Base-by-base conservation (phyloP, 1,284 basidiomycete genomes). In the Ceratobasidium sp. region DNA sequence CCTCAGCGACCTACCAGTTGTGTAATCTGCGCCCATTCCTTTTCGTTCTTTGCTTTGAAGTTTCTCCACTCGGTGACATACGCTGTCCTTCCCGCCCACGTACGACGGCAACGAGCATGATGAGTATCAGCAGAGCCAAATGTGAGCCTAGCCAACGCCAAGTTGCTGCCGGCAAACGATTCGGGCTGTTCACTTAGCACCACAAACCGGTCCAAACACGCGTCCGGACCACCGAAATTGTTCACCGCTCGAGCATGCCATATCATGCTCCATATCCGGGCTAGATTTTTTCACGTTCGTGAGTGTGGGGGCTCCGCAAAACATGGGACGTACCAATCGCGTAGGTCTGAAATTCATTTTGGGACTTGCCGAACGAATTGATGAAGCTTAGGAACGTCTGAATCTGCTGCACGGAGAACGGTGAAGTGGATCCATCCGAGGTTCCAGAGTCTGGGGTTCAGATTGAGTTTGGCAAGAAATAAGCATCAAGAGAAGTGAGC, bases 181-280 rank as follows among this genome's bases (percentile, higher is more conserved):
- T 51, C 49, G 27, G 66, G 65, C 9, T 69, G 39, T 5, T 54
- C 53, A 3, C 24, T 14, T 8, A 69, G 39, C n/a, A n/a, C 24
- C n/a, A 31, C 39, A 27, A 69, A 69, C 8, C 66, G 66, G 29
- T 69, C 66, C 9, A 69, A 31, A 24, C 66, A 69, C 5, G 66
- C 66, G n/a, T 58, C 39, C 3, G 66, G 13, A 16, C 49, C 14
- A 1, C 66, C 53, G 24, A 29, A 58, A 22, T 58, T 69, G 27
- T 69, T 69, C n/a, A 69, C 51, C 11, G 27, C 39, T 29, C 66
- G 51, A 7, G 66, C 53, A 8, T 58, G 66, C 66, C 66, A 69
- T 24, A 69, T 58, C 66, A 69, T 69, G 39, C 29, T 58, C 66
- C 66, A 69, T 7, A 69, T 8, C 1, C 66, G 51, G n/a, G 66